phyloP scores from a whole-genome alignment of 73 alveolate genomes.

The Paramecium bursaria region DNA sequence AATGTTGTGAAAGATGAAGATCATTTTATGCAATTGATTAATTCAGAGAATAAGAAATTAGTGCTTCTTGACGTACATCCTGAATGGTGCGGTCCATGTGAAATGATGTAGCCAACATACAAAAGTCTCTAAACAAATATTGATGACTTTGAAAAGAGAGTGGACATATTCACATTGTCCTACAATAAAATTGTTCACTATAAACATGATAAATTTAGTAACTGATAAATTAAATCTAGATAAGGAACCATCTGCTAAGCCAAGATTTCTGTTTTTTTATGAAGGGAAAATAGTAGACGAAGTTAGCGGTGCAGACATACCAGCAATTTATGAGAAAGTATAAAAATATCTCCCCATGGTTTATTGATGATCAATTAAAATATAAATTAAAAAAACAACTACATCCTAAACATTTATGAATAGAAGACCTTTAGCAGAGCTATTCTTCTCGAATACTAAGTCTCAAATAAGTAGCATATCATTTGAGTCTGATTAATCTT shows the following conservation, averaged over 20 bases:
- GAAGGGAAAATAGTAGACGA: conserved; percentile 52
- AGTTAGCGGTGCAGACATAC: conserved; percentile 20
- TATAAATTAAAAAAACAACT: no score
- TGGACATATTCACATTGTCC: conserved; percentile 53
- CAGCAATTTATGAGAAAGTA: conserved; percentile 23
- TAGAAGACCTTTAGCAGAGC: no score
- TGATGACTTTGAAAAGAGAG: conserved; percentile 71
- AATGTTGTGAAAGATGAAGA: conserved; percentile 53
- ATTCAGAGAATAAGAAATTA: conserved; percentile 29
- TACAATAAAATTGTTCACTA: conserved; percentile 27
- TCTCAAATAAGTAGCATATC: no score
- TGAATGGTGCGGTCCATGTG: conserved; percentile 73
- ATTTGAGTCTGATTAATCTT: no score
- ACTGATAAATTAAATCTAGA: neutral
- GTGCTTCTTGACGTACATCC: conserved; percentile 66
- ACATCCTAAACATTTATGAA: no score
- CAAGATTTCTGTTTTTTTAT: conserved; percentile 5
- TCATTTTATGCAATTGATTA: neutral
- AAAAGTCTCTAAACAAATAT: conserved; percentile 55
- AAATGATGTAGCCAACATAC: conserved; percentile 67
- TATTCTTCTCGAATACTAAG: no score
- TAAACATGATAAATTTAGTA: conserved; percentile 68
- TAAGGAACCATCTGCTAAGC: conserved; percentile 15
- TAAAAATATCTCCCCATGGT: conserved; percentile 14
- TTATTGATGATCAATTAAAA: neutral